phyloP scores from a whole-genome alignment of 306 rosid species.

The Castanea mollissima region DNA sequence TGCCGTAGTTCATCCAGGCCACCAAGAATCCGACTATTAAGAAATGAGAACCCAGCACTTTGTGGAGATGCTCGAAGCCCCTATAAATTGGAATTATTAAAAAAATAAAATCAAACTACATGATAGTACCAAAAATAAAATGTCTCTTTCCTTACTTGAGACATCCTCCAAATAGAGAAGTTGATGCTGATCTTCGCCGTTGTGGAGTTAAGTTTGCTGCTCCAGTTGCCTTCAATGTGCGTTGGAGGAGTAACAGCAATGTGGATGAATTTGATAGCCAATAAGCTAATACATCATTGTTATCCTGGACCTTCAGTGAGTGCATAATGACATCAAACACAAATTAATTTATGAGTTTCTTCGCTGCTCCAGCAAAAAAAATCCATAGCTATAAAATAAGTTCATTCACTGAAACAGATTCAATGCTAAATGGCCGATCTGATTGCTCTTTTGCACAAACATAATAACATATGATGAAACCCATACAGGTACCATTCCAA shows the following conservation, averaged over 20 bases:
- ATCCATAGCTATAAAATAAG: no score
- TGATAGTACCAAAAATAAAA: background rate
- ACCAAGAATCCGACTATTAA: constrained; percentile 83
- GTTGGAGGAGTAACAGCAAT: constrained; percentile 89
- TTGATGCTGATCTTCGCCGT: constrained; percentile 84
- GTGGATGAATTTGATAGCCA: constrained; percentile 98
- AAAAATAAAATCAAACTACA: constrained; percentile 9
- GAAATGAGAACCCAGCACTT: constrained; percentile 84
- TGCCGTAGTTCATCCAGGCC: constrained; percentile 90
- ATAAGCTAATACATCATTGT: constrained; percentile 80
- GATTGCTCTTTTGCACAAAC: no score
- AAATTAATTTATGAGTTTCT: background rate
- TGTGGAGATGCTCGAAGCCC: constrained; percentile 95
- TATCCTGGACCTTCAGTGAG: constrained; percentile 75
- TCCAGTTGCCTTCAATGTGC: constrained; percentile 97
- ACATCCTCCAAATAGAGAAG: constrained; percentile 98
- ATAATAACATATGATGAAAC: no score
- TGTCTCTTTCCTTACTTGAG: constrained; percentile 64
- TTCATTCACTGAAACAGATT: no score
- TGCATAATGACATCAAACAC: constrained; percentile 20
- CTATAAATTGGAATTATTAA: constrained; percentile 38
- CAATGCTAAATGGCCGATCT: constrained; percentile 6
- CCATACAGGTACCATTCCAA: no score
- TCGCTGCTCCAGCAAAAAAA: no score
- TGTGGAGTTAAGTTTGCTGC: constrained; percentile 99